Evolutionary conservation across 2,329 filamentous ascomycete genomes (phyloP).

Genomic region (Fusarium subtropicale): DNA sequence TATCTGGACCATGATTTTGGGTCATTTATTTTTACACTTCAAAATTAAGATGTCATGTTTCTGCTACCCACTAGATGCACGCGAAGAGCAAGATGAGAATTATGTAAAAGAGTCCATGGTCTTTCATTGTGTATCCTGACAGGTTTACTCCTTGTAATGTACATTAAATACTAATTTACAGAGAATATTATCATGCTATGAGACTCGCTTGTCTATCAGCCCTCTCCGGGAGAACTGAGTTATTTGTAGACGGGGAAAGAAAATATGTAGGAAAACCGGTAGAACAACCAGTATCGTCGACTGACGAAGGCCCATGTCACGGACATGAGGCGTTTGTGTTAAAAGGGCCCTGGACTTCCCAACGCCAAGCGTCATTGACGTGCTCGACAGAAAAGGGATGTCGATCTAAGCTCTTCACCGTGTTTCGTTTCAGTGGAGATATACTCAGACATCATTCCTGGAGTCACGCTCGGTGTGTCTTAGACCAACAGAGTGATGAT

Average conservation of each 20-base stretch:
- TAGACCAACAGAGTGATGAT: conserved; percentile 20
- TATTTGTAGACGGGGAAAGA: conserved; percentile 1
- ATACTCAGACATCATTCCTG: not conserved
- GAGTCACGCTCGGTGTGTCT: conserved; percentile 8
- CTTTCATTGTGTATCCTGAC: conserved; percentile 4
- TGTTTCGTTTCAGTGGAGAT: conserved; percentile 18
- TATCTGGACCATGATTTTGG: not conserved
- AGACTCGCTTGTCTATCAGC: conserved; percentile 17
- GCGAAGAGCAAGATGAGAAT: not conserved
- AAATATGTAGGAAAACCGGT: conserved; percentile 12
- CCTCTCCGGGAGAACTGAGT: conserved; percentile 27
- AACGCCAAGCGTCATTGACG: not conserved
- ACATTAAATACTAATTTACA: conserved; percentile 39
- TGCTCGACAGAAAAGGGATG: not conserved
- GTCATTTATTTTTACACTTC: not conserved
- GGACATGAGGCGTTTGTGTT: conserved; percentile 28
- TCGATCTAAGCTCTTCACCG: not conserved
- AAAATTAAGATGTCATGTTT: not conserved
- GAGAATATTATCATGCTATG: conserved; percentile 30
- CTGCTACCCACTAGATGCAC: not conserved
- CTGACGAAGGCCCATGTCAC: conserved; percentile 36
- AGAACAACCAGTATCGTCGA: conserved; percentile 35
- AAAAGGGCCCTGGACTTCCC: not conserved
- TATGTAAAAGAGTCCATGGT: conserved; percentile 1
- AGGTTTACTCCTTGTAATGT: conserved; percentile 20